Evolutionary conservation across 2,329 filamentous ascomycete genomes (phyloP), one percentile per base, ranked within the genome.

Genomic region (Amylocarpus encephaloides): DNA sequence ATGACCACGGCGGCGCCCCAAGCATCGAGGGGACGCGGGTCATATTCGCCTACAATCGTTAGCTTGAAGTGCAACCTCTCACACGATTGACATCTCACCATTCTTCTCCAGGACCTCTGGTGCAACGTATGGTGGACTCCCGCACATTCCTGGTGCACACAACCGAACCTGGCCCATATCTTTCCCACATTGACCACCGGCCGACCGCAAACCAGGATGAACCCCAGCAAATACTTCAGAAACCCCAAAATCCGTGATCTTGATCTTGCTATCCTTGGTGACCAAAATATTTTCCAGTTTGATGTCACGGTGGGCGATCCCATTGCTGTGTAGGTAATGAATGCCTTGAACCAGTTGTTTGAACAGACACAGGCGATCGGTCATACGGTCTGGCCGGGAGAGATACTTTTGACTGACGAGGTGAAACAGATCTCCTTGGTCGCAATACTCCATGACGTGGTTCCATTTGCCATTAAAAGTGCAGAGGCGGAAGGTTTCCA

Each of bases 391-490:
- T 6, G 82, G 76, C 2, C 73, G 70, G 50, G 73, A 78, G 56
- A 94, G 79, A 60, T 85, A 84, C 32, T 79, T 78, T 65, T 84
- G 85, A 57, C 83, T 79, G 35, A 94, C 83, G 11, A 95, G 71
- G 54, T 76, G 75, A 66, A 86, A 92, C 5, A 95, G 72, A 63
- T 95, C 90, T 41, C 90, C 89, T 59, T 88, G 81, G 2, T 80
- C 77, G 70, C 90, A 95, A 66, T 87, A 94, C 66, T 95, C 88
- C 90, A 95, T 95, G 49, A 95, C 88, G 66, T 94, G 88, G 66
- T 89, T 91, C 86, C 87, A 94, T 35, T 85, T 82, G 30, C 80
- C 81, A 59, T 83, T 79, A 59, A 90, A 78, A 12, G 78, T 82
- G 70, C 88, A 93, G 5, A 95, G 74, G 26, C 57, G 54, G 43